Percentiles rank a stretch among this genome's conserved stretches.
These are phyloP conservation scores for Pilasporangium apinafurcum DNA, from an alignment of 352 stramenopile species.

Conservation along the genomic window DNA sequence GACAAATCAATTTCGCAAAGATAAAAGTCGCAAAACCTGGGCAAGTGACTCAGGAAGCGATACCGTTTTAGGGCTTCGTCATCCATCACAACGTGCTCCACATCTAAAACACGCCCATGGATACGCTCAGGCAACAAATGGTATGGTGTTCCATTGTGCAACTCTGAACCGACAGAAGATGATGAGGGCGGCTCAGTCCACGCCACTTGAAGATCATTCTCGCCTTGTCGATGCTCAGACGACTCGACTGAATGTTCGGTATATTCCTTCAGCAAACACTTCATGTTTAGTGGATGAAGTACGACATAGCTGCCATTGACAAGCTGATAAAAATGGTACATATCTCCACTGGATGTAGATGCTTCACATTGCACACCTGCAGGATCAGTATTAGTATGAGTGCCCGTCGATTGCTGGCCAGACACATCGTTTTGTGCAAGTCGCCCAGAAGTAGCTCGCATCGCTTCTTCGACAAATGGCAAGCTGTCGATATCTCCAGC, in stretches of 20 bases:
- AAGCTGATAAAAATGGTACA: constrained; percentile 87
- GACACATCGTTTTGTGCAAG: constrained; percentile 31
- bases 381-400: too few relatives aligned
- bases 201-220: constrained; percentile 13
- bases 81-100: constrained; percentile 87
- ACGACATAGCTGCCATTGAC: constrained; percentile 83
- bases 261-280: constrained; percentile 80
- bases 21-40: constrained; percentile 84
- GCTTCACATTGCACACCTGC: not conserved
- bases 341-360: constrained; percentile 9
- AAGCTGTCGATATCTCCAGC: constrained; percentile 66
- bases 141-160: constrained; percentile 21
- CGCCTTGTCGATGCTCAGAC: constrained; percentile 11
- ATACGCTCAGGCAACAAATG: constrained; percentile 51
- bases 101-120: constrained; percentile 60
- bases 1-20: constrained; percentile 82
- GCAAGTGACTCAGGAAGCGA: constrained; percentile 82
- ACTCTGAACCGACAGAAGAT: constrained; percentile 1
- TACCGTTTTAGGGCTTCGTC: constrained; percentile 80
- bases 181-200: constrained; percentile 19
- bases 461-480: constrained; percentile 76
- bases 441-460: constrained; percentile 56
- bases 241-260: constrained; percentile 25
- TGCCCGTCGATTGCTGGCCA: constrained; percentile 8
- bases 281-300: constrained; percentile 87